A percentile compares a stretch with the other conserved stretches of the same genome.
phyloP scores from a whole-genome alignment of 2,329 filamentous ascomycete species.

The Aspergillus brunneoviolaceus region DNA sequence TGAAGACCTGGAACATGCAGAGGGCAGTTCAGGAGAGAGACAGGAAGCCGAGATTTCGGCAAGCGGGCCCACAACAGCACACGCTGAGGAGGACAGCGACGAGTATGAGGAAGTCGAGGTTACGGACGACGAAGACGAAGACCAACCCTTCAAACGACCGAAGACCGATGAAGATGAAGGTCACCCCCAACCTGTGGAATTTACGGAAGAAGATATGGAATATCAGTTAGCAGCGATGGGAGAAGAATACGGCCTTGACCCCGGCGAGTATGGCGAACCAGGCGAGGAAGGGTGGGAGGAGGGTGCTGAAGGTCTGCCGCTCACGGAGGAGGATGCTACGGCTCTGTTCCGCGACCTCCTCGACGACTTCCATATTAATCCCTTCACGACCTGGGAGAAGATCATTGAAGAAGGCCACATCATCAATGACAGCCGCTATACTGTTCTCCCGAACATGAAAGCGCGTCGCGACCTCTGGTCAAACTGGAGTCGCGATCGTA shows the following conservation, averaged over 20 bases:
- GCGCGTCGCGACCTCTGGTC: slow-evolving; percentile 79
- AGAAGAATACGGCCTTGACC: slow-evolving; percentile 75
- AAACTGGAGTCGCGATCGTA: slow-evolving; percentile 76
- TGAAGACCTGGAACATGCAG: slow-evolving; percentile 20
- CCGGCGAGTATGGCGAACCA: slow-evolving; percentile 69
- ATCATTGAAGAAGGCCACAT: slow-evolving; percentile 79
- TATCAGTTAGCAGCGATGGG: slow-evolving; percentile 90
- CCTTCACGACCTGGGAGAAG: slow-evolving; percentile 89
- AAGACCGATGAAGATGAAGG: slow-evolving; percentile 54
- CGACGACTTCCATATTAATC: slow-evolving; percentile 76
- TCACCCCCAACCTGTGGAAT: slow-evolving; percentile 63
- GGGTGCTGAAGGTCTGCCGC: slow-evolving; percentile 66
- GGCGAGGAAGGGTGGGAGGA: slow-evolving; percentile 64
- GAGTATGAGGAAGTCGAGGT: slow-evolving; percentile 80
- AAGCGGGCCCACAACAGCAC: slow-evolving; percentile 28
- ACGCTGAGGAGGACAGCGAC: slow-evolving; percentile 56
- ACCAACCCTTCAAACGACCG: slow-evolving; percentile 53
- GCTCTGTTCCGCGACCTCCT: slow-evolving; percentile 83
- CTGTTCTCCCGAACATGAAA: slow-evolving; percentile 76
- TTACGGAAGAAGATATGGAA: slow-evolving; percentile 91
- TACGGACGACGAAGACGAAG: slow-evolving; percentile 58
- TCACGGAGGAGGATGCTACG: slow-evolving; percentile 73
- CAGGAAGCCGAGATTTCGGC: slow-evolving; percentile 17
- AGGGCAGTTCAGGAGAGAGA: slow-evolving; percentile 9
- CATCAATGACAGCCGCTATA: slow-evolving; percentile 83